Base-by-base conservation (phyloP, 208 protist genomes). In the Trypanosomatidae sp. region DNA sequence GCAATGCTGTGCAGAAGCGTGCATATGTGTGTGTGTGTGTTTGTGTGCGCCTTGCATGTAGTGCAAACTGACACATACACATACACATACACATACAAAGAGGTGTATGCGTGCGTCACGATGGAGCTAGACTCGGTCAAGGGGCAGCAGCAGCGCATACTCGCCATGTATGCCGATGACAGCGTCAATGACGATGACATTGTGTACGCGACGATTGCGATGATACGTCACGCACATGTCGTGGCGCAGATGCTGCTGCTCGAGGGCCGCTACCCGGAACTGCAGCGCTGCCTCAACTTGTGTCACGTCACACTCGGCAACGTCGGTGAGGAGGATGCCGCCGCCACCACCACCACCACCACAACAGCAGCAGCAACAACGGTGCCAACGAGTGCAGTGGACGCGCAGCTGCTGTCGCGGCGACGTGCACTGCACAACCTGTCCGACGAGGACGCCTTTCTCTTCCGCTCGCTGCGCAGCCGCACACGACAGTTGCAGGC, bases 111-210 rank as follows among this genome's bases (percentile, higher is more conserved):
- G 3, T 32, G 21, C 3, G 24, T 7, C 22, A 15, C 11, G 20
- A 88, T 83, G 79, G 66, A 81, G 45, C 44, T 81, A n/a, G 61
- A 76, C 35, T 33, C 48, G 19, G 41, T 90, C 13, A 66, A 61
- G 23, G 43, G 27, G 26, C 44, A 73, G 33, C 46, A 87, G 26
- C 27, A 40, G n/a, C 51, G 55, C 26, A 51, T 92, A 24, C 59
- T 71, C 27, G 20, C 47, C 22, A 48, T 72, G 8, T 74, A 73
- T 48, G 53, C 53, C 10, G 70, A 81, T 41, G 66, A 78, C 6
- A 66, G 71, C 40, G 61, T 48, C 48, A 88, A 69, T 48, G 62
- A 69, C 22, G 83, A 88, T 33, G 67, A 77, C 52, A 71, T 86
- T 25, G 61, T 87, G 30, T 77, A 79, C 43, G 62, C 56, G 30